These are phyloP conservation scores for Isoetes engelmannii DNA, from an alignment of 83 land plant genomes.

Conservation along the genomic window DNA sequence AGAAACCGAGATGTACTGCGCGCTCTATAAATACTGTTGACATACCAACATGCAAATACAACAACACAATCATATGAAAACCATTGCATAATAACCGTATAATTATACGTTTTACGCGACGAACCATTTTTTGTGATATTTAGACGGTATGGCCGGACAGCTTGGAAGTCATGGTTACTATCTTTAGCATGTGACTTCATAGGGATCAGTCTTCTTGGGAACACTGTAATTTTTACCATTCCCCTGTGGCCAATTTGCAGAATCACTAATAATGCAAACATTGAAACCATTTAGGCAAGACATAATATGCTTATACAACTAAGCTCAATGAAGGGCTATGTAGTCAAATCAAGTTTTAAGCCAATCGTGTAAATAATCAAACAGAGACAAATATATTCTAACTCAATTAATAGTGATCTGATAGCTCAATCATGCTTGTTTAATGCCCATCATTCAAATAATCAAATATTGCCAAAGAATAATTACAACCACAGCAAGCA, in stretches of 20 bases:
- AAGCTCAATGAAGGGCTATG: not conserved
- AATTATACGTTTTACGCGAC: too few relatives aligned
- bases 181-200: slow-evolving; percentile 60
- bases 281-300: too few relatives aligned
- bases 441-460: not conserved
- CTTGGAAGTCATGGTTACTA: slow-evolving; percentile 87
- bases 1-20: too few relatives aligned
- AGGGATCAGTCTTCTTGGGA: slow-evolving; percentile 53
- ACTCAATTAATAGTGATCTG: not conserved
- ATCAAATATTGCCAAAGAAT: not conserved
- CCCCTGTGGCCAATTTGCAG: too few relatives aligned
- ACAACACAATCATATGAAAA: too few relatives aligned
- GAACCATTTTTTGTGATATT: too few relatives aligned
- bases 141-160: slow-evolving; percentile 62
- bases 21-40: too few relatives aligned
- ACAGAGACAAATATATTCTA: not conserved
- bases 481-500: not conserved
- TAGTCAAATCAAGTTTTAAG: not conserved
- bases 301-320: too few relatives aligned
- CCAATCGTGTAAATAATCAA: not conserved
- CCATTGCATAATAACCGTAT: too few relatives aligned
- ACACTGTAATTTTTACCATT: too few relatives aligned
- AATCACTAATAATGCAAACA: too few relatives aligned
- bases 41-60: too few relatives aligned
- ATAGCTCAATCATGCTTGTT: not conserved